Conservation (phyloP, 345 rosid species). For the Camelina hispida region DNA sequence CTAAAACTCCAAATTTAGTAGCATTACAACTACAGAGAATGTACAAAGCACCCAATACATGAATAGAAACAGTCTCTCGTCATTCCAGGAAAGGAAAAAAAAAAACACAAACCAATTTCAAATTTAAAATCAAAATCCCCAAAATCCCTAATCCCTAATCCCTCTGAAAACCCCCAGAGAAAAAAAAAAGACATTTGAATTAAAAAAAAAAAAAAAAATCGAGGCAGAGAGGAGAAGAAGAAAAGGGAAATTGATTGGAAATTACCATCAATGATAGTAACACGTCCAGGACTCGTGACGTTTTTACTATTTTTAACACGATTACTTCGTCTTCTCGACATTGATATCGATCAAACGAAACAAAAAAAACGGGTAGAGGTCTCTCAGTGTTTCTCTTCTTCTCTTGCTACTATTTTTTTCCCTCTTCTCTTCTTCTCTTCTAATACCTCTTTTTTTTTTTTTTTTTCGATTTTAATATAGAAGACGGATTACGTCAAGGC, state of each 20-base stretch:
- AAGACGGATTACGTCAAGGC: neutral
- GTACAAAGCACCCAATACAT: neutral
- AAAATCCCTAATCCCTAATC: conserved; percentile 41
- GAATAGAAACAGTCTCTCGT: neutral
- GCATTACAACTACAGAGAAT: neutral
- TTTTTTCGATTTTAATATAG: neutral
- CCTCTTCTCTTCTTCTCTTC: conserved; percentile 1
- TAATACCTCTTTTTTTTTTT: neutral
- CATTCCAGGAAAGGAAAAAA: neutral
- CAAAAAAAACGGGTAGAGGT: neutral
- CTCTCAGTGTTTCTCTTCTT: neutral
- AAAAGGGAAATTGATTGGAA: neutral
- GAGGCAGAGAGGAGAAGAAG: neutral
- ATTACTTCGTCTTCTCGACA: conserved; percentile 47
- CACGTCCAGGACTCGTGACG: conserved; percentile 13
- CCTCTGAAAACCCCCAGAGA: neutral
- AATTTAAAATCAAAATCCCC: neutral
- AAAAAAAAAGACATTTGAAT: too few relatives aligned
- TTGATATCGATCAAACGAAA: neutral
- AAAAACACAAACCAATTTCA: neutral
- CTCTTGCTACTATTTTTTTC: neutral
- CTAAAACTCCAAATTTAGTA: conserved; percentile 2
- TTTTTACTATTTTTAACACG: conserved; percentile 31
- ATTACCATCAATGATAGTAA: conserved; percentile 39
- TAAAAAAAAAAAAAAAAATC: neutral